phyloP scores from a whole-genome alignment of 2,329 filamentous ascomycete species.

The Fusarium longipes region DNA sequence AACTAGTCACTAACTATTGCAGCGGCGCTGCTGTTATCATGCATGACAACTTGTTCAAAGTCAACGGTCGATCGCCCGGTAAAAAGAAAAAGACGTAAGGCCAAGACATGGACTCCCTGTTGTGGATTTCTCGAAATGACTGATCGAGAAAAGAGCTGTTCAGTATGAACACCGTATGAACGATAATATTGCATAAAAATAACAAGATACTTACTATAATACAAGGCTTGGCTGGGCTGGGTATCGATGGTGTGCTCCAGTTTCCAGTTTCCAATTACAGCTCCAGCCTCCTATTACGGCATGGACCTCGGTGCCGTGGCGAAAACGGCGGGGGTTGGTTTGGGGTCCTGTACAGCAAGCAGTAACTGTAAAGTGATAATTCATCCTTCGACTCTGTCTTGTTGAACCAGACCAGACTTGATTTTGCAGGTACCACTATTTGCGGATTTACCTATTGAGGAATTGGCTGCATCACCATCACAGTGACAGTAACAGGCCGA shows the following conservation, averaged over 20 bases:
- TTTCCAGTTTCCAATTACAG: conserved; percentile 23
- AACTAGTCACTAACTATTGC: not conserved
- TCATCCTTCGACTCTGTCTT: conserved; percentile 11
- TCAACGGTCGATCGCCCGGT: conserved; percentile 27
- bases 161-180: not conserved
- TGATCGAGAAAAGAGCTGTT: not conserved
- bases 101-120: not conserved
- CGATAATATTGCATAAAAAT: not conserved
- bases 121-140: not conserved
- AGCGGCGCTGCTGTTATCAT: not conserved
- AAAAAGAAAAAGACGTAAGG: conserved; percentile 1
- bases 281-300: not conserved
- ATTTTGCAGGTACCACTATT: not conserved
- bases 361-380: not conserved
- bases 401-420: not conserved
- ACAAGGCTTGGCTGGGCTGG: conserved; percentile 20
- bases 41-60: not conserved
- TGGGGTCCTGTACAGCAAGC: not conserved
- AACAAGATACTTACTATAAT: not conserved
- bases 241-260: conserved; percentile 35
- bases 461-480: not conserved
- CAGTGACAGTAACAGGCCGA: not conserved
- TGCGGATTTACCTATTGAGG: not conserved
- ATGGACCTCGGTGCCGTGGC: conserved; percentile 31
- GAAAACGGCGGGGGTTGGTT: conserved; percentile 33